Evolutionary conservation across 495 filamentous ascomycete species (phyloP).

Genomic region (Pyronema omphalodes): DNA sequence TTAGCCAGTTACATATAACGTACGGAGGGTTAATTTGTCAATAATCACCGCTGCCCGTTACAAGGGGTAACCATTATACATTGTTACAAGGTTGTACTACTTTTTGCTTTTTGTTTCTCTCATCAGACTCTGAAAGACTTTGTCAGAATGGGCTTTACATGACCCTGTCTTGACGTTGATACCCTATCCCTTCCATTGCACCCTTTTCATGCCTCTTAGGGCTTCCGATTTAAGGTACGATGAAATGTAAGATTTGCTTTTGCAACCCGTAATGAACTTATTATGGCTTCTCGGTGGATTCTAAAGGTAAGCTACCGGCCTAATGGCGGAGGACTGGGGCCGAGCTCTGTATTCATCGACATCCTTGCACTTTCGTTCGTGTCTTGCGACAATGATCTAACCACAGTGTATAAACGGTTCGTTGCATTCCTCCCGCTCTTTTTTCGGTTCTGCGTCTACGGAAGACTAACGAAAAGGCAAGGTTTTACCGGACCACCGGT

Average conservation of each 20-base stretch:
- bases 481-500: background rate
- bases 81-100: background rate
- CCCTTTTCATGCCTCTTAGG: background rate
- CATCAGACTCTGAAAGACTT: background rate
- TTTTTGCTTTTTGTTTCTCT: background rate
- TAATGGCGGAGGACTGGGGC: background rate
- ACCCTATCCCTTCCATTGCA: background rate
- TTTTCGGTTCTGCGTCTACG: background rate
- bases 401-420: background rate
- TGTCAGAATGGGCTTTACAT: background rate
- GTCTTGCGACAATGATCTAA: background rate
- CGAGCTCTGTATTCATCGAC: background rate
- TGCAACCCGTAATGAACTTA: background rate
- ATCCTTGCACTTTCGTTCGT: background rate
- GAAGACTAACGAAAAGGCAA: background rate
- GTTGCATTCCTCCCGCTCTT: background rate
- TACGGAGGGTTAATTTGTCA: background rate
- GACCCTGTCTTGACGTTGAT: too few relatives aligned
- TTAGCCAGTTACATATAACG: background rate
- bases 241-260: background rate
- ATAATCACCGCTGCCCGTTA: background rate
- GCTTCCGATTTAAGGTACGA: background rate
- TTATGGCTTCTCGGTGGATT: background rate
- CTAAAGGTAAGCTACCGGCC: too few relatives aligned
- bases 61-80: background rate